phyloP scores from a whole-genome alignment of 73 alveolate genomes.

The Paramecium sonneborni region DNA sequence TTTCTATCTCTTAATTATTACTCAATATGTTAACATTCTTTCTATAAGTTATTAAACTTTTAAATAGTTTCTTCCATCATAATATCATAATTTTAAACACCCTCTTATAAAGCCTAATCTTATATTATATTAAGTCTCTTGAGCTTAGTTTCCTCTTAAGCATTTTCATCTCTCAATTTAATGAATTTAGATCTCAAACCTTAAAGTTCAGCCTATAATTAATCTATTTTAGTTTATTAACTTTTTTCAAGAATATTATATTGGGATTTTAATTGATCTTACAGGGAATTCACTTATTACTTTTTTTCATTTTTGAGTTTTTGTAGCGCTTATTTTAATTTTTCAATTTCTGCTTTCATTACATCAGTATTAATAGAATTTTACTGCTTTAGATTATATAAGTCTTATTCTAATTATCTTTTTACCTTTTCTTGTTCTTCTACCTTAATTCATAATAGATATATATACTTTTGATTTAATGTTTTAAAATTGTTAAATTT shows the following conservation, averaged over 20 bases:
- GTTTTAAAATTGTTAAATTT: slow-evolving; percentile 17
- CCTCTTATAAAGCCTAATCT: slow-evolving; percentile 38
- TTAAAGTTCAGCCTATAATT: slow-evolving; percentile 20
- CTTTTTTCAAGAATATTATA: slow-evolving; percentile 38
- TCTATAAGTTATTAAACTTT: neutral
- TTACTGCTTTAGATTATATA: neutral
- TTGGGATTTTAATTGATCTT: neutral
- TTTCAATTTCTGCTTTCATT: slow-evolving; percentile 47
- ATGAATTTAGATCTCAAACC: slow-evolving; percentile 1
- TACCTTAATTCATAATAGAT: neutral
- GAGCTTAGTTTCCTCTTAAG: slow-evolving; percentile 48
- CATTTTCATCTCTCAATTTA: slow-evolving; percentile 58
- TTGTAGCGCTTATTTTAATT: slow-evolving; percentile 30
- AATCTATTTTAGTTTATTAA: slow-evolving; percentile 37
- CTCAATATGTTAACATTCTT: neutral
- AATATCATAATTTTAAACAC: slow-evolving; percentile 58
- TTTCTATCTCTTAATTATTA: slow-evolving; percentile 31
- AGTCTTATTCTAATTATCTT: slow-evolving; percentile 12
- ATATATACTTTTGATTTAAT: slow-evolving; percentile 23
- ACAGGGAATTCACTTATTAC: neutral
- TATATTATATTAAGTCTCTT: slow-evolving; percentile 36
- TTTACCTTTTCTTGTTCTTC: slow-evolving; percentile 17
- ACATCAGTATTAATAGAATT: neutral
- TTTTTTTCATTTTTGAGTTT: slow-evolving; percentile 44
- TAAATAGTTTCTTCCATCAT: slow-evolving; percentile 41